Evolutionary conservation across 305 asterid species (phyloP).

Genomic region (Fraxinus baroniana): DNA sequence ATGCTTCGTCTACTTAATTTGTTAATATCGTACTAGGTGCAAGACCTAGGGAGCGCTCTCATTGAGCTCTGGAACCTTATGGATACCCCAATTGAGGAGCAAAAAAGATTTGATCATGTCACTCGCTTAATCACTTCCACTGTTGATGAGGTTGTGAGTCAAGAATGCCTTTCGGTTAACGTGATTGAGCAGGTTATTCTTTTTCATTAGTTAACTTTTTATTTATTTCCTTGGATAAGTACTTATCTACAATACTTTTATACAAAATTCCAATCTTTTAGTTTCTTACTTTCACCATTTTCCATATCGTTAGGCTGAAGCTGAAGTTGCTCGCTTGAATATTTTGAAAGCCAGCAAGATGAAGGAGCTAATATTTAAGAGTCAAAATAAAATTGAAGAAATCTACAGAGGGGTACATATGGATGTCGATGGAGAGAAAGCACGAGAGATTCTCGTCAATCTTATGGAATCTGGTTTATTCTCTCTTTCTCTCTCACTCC

Average conservation of each 20-base stretch:
- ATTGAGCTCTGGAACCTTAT: slow-evolving; percentile 60
- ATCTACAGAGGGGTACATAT: slow-evolving; percentile 58
- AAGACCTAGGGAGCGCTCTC: slow-evolving; percentile 53
- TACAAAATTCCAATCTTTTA: slow-evolving; percentile 1
- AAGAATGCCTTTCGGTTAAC: slow-evolving; percentile 59
- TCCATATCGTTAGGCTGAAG: slow-evolving; percentile 45
- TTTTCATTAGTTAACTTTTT: slow-evolving; percentile 17
- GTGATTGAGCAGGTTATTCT: slow-evolving; percentile 60
- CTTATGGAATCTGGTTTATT: slow-evolving; percentile 57
- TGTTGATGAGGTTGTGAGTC: slow-evolving; percentile 39
- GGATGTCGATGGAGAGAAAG: slow-evolving; percentile 58
- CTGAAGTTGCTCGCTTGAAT: slow-evolving; percentile 58
- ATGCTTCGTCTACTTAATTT: slow-evolving; percentile 8
- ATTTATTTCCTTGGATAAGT: slow-evolving; percentile 6
- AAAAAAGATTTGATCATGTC: slow-evolving; percentile 46
- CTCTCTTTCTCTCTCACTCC: background rate
- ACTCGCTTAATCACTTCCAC: slow-evolving; percentile 43
- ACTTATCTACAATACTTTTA: background rate
- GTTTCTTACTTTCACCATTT: slow-evolving; percentile 26
- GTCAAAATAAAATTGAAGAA: slow-evolving; percentile 71
- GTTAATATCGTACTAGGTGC: slow-evolving; percentile 39
- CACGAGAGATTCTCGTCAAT: slow-evolving; percentile 40
- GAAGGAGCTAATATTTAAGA: slow-evolving; percentile 68
- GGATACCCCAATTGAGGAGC: slow-evolving; percentile 59
- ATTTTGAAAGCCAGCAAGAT: slow-evolving; percentile 61